phyloP scores from a whole-genome alignment of 257 asterid genomes.

The Lycium barbarum region DNA sequence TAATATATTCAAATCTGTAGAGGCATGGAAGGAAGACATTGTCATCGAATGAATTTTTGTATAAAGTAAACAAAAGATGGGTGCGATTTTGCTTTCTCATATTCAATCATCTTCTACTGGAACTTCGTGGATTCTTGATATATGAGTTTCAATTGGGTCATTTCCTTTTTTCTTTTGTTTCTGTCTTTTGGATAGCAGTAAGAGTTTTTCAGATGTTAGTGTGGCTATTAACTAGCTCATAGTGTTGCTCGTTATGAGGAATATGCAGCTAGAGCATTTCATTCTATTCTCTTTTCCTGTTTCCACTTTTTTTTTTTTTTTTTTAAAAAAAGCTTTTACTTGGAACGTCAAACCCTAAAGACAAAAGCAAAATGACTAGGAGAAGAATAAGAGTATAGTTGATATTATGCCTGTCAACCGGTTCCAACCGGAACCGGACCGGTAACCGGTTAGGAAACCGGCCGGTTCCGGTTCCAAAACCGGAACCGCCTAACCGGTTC shows the following conservation, averaged over 20 bases:
- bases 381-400: background rate
- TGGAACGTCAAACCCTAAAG: background rate
- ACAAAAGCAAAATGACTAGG: background rate
- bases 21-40: background rate
- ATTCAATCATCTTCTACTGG: background rate
- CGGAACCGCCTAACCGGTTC: too few species aligned
- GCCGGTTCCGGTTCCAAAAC: too few species aligned
- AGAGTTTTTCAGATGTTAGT: background rate
- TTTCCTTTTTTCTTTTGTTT: background rate
- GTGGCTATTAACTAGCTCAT: background rate
- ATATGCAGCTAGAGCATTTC: background rate
- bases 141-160: background rate
- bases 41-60: background rate
- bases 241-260: background rate
- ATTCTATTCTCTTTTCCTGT: background rate
- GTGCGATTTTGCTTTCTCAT: background rate
- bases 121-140: conserved; percentile 4
- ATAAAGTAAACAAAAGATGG: background rate
- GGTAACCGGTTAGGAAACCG: too few species aligned
- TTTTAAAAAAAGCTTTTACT: background rate
- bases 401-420: too few species aligned
- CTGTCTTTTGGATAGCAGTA: background rate
- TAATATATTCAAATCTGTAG: background rate
- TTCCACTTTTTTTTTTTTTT: background rate
- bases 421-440: too few species aligned